Base-by-base conservation (phyloP, 495 filamentous ascomycete species). In the Margaritispora aquatica region DNA sequence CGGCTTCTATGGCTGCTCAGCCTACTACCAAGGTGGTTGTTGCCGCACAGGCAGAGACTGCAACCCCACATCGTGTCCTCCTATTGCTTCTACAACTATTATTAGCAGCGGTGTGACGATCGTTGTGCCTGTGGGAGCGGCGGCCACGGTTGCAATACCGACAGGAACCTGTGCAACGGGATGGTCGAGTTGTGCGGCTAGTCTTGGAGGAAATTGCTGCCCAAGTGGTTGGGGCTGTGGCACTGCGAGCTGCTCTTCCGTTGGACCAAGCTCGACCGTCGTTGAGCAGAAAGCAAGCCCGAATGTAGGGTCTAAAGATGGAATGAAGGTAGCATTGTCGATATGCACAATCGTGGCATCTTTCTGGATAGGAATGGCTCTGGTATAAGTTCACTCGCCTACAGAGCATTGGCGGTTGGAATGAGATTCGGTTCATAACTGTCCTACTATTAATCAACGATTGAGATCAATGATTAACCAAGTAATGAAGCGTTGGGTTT, bases 11-110 rank as follows among this genome's bases (percentile, higher is more conserved):
- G 80, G 84, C 53, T 86, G 88, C 68, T 80, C 77, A 49, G 87
- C 87, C 1, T 78, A 82, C 60, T 84, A 87, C 64, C 77, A 72
- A 23, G 81, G 80, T 19, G 80, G 80, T 13, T 86, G 84, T 68
- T 86, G 84, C 71, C 87, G 85, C 23, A 88, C 88, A 5, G 92
- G 90, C 1, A 82, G 92, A 26, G 77, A 95, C 71, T 97, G 93
- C 71, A 77, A 73, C 29, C 78, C 74, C 1, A 77, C 73, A 0
- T 73, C 71, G 48, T 81, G 79, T 49, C 87, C 88, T 0, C 70
- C 80, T 0, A 71, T 73, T 0, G 57, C 75, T 0, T 77, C 75
- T 48, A 85, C 87, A 9, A 88, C 86, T 1, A 75, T 87, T 7
- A 70, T 90, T 20, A 79, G 72, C n/a, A 76, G 81, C 56, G 87